Evolutionary conservation across 2,329 filamentous ascomycete genomes (phyloP).

Genomic region (Cytospora mali): DNA sequence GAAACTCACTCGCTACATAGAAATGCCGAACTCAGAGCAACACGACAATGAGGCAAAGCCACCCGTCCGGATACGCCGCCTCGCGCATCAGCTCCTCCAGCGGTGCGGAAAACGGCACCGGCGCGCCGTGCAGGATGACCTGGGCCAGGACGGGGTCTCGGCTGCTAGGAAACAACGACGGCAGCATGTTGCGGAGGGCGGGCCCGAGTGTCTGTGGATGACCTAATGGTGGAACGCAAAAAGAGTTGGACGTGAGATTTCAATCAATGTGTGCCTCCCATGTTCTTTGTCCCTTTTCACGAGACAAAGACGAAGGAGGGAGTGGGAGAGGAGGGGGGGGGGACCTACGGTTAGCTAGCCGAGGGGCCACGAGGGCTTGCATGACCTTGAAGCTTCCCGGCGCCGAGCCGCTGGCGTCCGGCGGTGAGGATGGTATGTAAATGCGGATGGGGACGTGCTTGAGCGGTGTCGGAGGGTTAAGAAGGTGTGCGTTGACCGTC

Average conservation of each 20-base stretch:
- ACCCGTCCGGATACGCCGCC: conserved; percentile 89
- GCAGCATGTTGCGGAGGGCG: conserved; percentile 74
- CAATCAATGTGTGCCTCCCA: not conserved
- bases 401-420: conserved; percentile 35
- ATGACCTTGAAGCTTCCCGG: conserved; percentile 68
- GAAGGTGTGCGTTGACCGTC: conserved; percentile 73
- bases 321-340: not conserved
- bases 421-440: conserved; percentile 74
- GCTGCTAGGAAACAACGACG: conserved; percentile 82
- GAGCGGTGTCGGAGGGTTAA: conserved; percentile 74
- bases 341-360: conserved; percentile 41
- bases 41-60: conserved; percentile 79
- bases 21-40: conserved; percentile 54
- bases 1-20: no score
- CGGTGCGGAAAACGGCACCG: conserved; percentile 77
- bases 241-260: no score
- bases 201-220: conserved; percentile 64
- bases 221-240: conserved; percentile 27
- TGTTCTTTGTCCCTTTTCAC: not conserved
- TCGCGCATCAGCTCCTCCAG: conserved; percentile 82
- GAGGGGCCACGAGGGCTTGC: conserved; percentile 70
- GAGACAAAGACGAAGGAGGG: not conserved
- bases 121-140: conserved; percentile 82
- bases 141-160: conserved; percentile 82
- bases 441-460: conserved; percentile 85